A percentile compares a stretch with the other conserved stretches of the same genome.
Conservation (phyloP, 352 stramenopile species). For the Globisporangium acanthophoron region DNA sequence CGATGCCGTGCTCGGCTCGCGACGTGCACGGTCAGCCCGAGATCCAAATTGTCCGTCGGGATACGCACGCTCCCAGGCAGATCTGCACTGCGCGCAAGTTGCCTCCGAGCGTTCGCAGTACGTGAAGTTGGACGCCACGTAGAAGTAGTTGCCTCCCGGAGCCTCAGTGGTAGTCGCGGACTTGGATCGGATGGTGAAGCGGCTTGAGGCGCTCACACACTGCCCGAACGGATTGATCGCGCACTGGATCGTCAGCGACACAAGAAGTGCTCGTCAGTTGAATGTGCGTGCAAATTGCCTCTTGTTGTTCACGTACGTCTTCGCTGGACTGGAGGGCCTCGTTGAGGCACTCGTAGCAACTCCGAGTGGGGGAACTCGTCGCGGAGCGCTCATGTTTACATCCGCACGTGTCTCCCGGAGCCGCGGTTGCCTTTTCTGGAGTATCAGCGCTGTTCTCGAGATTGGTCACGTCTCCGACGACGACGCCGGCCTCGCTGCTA, state of each 20-base stretch:
- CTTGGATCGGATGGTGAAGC: not conserved
- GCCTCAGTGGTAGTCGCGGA: not conserved
- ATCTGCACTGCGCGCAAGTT: not conserved
- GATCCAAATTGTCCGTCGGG: not conserved
- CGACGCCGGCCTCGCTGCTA: not conserved
- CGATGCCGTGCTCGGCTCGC: not conserved
- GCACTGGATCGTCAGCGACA: not conserved
- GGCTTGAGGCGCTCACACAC: not conserved
- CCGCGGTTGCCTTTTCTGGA: not conserved
- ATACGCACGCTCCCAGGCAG: not conserved
- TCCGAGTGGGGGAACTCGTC: not conserved
- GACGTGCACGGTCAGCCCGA: not conserved
- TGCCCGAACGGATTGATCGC: not conserved
- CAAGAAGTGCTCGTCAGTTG: not conserved
- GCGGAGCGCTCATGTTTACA: not conserved
- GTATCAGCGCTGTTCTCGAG: not conserved
- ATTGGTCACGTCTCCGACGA: not conserved
- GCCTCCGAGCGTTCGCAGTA: not conserved
- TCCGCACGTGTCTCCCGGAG: not conserved
- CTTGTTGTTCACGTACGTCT: not conserved
- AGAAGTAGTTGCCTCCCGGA: not conserved
- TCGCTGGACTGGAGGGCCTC: not conserved
- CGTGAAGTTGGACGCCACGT: not conserved
- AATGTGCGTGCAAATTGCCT: not conserved
- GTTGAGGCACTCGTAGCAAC: constrained; percentile 1